phyloP scores from a whole-genome alignment of 805 yeast genomes.

The Nakazawaea ernobii region DNA sequence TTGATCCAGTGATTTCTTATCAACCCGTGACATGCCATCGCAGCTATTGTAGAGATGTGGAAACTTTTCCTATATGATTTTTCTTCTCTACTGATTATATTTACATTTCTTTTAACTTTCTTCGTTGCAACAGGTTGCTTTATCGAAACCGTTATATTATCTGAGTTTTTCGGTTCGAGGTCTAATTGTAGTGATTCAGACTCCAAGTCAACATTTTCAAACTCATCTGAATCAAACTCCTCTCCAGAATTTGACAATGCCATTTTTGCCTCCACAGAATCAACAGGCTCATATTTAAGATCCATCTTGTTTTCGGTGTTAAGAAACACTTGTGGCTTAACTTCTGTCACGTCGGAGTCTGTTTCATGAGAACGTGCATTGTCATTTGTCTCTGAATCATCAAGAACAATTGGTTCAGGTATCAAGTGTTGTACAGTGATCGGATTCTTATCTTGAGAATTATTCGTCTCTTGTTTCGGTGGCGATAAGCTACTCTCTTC shows the following conservation, averaged over 20 bases:
- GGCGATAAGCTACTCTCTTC: constrained; percentile 1
- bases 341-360: constrained; percentile 9
- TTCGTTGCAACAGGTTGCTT: constrained; percentile 16
- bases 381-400: too few species aligned
- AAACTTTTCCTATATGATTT: constrained; percentile 41
- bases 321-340: constrained; percentile 15
- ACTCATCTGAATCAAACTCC: constrained; percentile 32
- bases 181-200: constrained; percentile 27
- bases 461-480: background rate
- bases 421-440: too few species aligned
- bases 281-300: constrained; percentile 5
- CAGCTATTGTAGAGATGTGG: constrained; percentile 55
- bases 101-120: constrained; percentile 18
- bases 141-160: constrained; percentile 9
- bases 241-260: constrained; percentile 16
- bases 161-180: background rate
- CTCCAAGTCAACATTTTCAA: constrained; percentile 32
- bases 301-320: constrained; percentile 14
- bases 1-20: constrained; percentile 73
- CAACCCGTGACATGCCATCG: constrained; percentile 62
- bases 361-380: background rate
- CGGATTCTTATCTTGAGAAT: background rate
- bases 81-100: constrained; percentile 48
- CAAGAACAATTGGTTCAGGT: too few species aligned
- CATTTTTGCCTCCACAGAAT: background rate